These are phyloP conservation scores for Haematococcus lacustris DNA, from an alignment of 139 green algal species.

Conservation along the genomic window DNA sequence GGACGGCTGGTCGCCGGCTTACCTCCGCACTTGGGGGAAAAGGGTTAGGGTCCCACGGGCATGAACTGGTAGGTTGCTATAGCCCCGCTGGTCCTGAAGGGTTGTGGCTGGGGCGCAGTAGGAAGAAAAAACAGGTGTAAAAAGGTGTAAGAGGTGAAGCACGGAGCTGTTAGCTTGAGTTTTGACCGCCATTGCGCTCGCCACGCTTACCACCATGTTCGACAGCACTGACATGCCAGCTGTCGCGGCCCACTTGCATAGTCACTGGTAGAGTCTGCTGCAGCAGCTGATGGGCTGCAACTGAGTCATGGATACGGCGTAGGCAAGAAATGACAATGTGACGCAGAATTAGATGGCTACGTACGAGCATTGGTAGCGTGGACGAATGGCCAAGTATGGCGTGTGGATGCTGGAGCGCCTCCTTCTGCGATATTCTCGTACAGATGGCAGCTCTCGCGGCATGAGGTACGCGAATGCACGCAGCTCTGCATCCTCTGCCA, in stretches of 20 bases:
- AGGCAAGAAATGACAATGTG: not conserved
- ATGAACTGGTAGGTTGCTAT: no score
- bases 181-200: no score
- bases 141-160: no score
- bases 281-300: not conserved
- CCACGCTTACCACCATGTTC: not conserved
- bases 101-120: no score
- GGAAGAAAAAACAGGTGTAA: not conserved
- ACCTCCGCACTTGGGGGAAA: no score
- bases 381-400: constrained; percentile 30
- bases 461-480: constrained; percentile 13
- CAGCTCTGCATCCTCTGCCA: not conserved
- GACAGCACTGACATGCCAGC: not conserved
- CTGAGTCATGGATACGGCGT: not conserved
- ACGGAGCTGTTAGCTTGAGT: no score
- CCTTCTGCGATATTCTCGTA: constrained; percentile 22
- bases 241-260: not conserved
- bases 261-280: not conserved
- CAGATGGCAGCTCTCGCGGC: constrained; percentile 20
- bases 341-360: not conserved
- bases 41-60: no score
- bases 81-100: no score
- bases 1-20: no score
- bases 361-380: not conserved
- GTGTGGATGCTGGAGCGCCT: constrained; percentile 23